A percentile compares a stretch with the other conserved stretches of the same genome.
Conservation (phyloP, 2,329 filamentous ascomycete species). For the Magnaporthiopsis incrustans region DNA sequence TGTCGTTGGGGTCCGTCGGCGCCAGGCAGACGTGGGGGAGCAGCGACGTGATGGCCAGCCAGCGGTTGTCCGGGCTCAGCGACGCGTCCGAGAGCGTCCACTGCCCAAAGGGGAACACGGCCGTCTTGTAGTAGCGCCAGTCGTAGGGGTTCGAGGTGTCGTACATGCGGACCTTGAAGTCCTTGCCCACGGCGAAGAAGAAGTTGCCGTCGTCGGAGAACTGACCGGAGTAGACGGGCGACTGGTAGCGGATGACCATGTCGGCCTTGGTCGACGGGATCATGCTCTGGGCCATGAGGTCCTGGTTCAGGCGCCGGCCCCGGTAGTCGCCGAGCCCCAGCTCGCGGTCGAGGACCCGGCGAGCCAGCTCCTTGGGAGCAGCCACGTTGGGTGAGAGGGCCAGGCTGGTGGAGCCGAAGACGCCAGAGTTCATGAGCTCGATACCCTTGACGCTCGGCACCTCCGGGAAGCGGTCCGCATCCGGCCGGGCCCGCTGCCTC, state of each 20-base stretch:
- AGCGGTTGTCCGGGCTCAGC: conserved; percentile 83
- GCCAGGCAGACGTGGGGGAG: conserved; percentile 76
- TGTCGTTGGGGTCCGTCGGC: conserved; percentile 75
- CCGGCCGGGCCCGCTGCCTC: conserved; percentile 32
- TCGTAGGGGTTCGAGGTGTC: conserved; percentile 92
- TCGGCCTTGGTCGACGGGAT: conserved; percentile 73
- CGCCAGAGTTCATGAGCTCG: conserved; percentile 73
- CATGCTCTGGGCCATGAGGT: conserved; percentile 62
- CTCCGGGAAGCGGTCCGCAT: conserved; percentile 63
- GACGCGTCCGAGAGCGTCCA: conserved; percentile 97
- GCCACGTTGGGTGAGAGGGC: conserved; percentile 24
- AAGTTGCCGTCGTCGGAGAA: conserved; percentile 97
- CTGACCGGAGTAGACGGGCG: conserved; percentile 86
- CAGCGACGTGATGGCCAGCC: conserved; percentile 87
- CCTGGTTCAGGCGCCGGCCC: conserved; percentile 51
- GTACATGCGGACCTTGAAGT: conserved; percentile 94
- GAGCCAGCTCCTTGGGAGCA: conserved; percentile 52
- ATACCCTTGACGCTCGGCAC: conserved; percentile 72
- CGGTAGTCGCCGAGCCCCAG: conserved; percentile 60
- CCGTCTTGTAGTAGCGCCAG: conserved; percentile 94
- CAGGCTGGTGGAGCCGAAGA: conserved; percentile 64
- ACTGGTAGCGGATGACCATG: conserved; percentile 79
- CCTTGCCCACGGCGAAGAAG: conserved; percentile 86
- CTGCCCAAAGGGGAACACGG: conserved; percentile 73
- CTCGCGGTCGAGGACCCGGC: conserved; percentile 72